Evolutionary conservation across 2,329 filamentous ascomycete genomes (phyloP), one percentile per base, ranked within the genome.

Genomic region (Sarocladium kiliense): DNA sequence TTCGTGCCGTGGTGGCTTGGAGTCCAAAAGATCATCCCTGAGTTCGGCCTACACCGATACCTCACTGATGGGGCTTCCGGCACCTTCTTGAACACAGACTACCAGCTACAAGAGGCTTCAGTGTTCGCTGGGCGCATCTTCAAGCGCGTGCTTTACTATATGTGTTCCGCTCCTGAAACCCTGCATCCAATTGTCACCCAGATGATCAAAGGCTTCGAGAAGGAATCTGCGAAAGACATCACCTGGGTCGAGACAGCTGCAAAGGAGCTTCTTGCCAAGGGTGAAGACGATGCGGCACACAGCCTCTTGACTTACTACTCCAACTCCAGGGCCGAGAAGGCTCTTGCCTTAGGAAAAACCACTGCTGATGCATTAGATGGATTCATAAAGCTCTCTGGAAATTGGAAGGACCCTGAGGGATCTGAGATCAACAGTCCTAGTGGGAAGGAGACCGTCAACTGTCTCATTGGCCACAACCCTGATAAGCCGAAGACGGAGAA

Each of bases 391-490:
- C 56, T 65, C 3, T 58, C 57, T 0, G 62, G 63, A 1, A 37
- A 42, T n/a, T 66, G 63, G 64, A 58, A 56, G 39, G 42, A 44
- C 10, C 65, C 62, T 11, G 57, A 57, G 25, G 65, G 64, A 10
- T 67, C 68, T 30, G 49, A 62, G 44, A 70, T 70, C 34, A 69
- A 69, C 23, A 66, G 68, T 53, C 58, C 62, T 7, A 66, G 65
- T 5, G 67, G 66, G 1, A 62, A 61, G 7, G 67, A 68, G 60
- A 68, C 66, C 6, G 66, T 68, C n/a, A 69, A 68, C 47, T 69
- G 68, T 44, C 58, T 69, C 7, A 60, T 69, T n/a, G 68, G 66
- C 0, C 57, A 63, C 34, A 60, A 66, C 49, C 65, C 64, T 14
- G 65, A 67, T 26, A 55, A 61, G 58, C 62, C 63, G 47, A 23